phyloP scores from a whole-genome alignment of 495 filamentous ascomycete species.

The Aspergillus nanangensis region DNA sequence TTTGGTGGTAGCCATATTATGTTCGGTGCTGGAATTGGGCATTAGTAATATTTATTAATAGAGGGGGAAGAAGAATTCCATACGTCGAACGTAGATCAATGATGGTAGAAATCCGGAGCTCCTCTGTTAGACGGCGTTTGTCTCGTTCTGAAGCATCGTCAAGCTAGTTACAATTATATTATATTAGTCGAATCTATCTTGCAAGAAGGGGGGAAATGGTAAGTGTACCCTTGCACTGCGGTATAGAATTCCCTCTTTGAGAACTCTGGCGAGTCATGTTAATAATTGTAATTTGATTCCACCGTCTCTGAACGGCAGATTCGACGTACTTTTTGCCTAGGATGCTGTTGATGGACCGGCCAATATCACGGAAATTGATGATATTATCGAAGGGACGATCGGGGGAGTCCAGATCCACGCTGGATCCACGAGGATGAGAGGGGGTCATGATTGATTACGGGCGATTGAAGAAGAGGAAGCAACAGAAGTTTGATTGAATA shows the following conservation, averaged over 20 bases:
- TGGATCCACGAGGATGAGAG: slow-evolving; percentile 24
- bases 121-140: slow-evolving; percentile 51
- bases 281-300: no score
- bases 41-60: not conserved
- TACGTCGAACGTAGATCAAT: slow-evolving; percentile 77
- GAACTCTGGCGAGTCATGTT: slow-evolving; percentile 44
- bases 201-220: not conserved
- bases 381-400: slow-evolving; percentile 58
- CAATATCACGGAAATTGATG: slow-evolving; percentile 84
- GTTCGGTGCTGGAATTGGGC: slow-evolving; percentile 57
- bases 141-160: slow-evolving; percentile 70
- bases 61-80: slow-evolving; percentile 1
- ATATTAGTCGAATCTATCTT: not conserved
- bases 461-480: no score
- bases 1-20: slow-evolving; percentile 63
- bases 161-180: slow-evolving; percentile 17
- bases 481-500: no score
- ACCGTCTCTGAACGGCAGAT: no score
- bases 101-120: slow-evolving; percentile 62
- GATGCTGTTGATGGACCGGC: slow-evolving; percentile 61
- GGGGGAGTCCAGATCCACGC: slow-evolving; percentile 38
- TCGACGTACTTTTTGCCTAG: slow-evolving; percentile 46
- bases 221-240: slow-evolving; percentile 65
- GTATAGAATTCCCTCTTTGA: slow-evolving; percentile 67
- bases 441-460: not conserved